Evolutionary conservation across 805 yeast species (phyloP).

Genomic region (Cyberlindnera americana): DNA sequence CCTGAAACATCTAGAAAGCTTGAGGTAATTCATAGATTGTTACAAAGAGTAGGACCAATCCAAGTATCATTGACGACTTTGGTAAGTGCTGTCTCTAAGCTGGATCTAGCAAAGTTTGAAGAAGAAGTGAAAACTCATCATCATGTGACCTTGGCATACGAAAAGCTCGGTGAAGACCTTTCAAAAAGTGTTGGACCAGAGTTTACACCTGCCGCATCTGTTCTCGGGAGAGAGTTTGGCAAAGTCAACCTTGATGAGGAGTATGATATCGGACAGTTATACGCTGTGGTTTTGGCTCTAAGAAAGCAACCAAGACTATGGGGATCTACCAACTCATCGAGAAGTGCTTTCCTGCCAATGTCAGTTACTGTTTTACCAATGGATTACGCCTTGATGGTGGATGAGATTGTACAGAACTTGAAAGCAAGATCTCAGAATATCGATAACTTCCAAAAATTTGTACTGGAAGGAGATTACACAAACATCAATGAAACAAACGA

Average conservation of each 20-base stretch:
- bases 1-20: conserved; percentile 40
- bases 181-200: conserved; percentile 21
- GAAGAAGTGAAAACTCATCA: conserved; percentile 16
- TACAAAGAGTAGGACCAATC: conserved; percentile 41
- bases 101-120: conserved; percentile 31
- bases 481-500: conserved; percentile 23
- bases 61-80: conserved; percentile 38
- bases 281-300: conserved; percentile 48
- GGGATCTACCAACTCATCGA: conserved; percentile 33
- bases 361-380: conserved; percentile 44
- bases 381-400: conserved; percentile 32
- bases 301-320: conserved; percentile 47
- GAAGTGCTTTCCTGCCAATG: conserved; percentile 36
- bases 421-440: conserved; percentile 25
- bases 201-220: conserved; percentile 24
- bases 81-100: conserved; percentile 31
- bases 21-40: conserved; percentile 41
- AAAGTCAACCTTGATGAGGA: conserved; percentile 1
- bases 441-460: conserved; percentile 24
- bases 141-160: conserved; percentile 28
- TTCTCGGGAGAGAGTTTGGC: conserved; percentile 20
- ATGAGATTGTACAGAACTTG: conserved; percentile 29
- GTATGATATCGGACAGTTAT: conserved; percentile 30
- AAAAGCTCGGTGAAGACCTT: conserved; percentile 16
- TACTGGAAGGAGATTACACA: conserved; percentile 12